Evolutionary conservation across 208 protist genomes (phyloP), one percentile per base, ranked within the genome.

Genomic region (Trypanosoma rangeli): DNA sequence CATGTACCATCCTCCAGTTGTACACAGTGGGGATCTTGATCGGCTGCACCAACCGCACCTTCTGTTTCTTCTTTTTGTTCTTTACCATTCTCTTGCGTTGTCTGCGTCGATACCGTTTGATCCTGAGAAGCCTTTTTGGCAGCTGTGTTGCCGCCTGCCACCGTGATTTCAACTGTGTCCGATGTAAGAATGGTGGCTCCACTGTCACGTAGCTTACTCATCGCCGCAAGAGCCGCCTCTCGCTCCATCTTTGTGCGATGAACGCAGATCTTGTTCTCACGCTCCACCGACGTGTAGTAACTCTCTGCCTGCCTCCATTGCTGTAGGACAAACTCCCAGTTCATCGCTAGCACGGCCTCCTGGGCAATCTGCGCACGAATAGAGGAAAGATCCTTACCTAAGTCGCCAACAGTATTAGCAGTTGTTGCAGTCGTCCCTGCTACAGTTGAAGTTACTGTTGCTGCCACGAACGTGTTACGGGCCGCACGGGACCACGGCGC

Each of bases 311-410:
- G 55, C 13, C 66, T 35, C 58, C 86, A 71, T 64, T 92, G 89
- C 55, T 66, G 53, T 49, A 87, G 71, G 9, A 94, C 78, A 80
- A 94, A 94, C 0, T 54, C 57, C 89, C 86, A 94, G 63, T 94
- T 87, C 76, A 90, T 80, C 9, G 57, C 29, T 16, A 33, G 22
- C 22, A 90, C 39, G 0, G 85, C 80, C 1, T 64, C 46, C 29
- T 50, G 35, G n/a, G 71, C 81, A 10, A 86, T 57, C 12, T 64
- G 48, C 15, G 20, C 44, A 55, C 75, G 67, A 24, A 84, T 59
- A 5, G 68, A 52, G 20, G 52, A 59, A 8, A 85, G 64, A 52
- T 33, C 10, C 55, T 54, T 18, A 54, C 46, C 24, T 22, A n/a
- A 20, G 39, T 15, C 53, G 20, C 22, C 22, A 28, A 31, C 26